Conservation (phyloP, 257 asterid species). For the Craterostigma plantagineum region DNA sequence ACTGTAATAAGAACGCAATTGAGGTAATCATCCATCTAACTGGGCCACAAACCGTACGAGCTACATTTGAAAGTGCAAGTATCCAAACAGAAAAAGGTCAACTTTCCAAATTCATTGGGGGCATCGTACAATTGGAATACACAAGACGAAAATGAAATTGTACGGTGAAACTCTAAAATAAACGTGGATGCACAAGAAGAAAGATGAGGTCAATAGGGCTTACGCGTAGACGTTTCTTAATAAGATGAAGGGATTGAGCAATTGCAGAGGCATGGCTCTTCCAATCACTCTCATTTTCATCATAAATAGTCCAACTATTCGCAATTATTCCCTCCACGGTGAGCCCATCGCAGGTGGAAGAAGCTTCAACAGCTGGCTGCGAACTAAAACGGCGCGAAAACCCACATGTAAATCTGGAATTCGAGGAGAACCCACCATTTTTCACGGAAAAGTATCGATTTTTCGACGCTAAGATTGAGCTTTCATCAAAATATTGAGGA, state of each 20-base stretch:
- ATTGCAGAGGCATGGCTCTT: constrained; percentile 79
- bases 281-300: constrained; percentile 74
- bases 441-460: constrained; percentile 1
- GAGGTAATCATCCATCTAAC: too few species aligned
- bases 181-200: too few species aligned
- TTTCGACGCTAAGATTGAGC: too few species aligned
- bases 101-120: too few species aligned
- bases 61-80: too few species aligned
- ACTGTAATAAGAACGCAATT: constrained; percentile 27
- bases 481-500: too few species aligned
- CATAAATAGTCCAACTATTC: constrained; percentile 57
- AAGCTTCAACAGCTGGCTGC: constrained; percentile 35
- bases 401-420: constrained; percentile 13
- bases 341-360: constrained; percentile 58
- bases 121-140: too few species aligned
- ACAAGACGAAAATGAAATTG: not conserved
- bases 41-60: too few species aligned
- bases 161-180: too few species aligned
- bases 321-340: constrained; percentile 64
- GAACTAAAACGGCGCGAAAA: constrained; percentile 26
- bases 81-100: too few species aligned
- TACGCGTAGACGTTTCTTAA: constrained; percentile 78
- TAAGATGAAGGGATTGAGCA: constrained; percentile 73
- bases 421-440: constrained; percentile 10
- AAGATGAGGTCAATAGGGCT: too few species aligned